Base-by-base conservation (phyloP, 192 early-diverging fungal species). In the Gorgonomyces haynaldii region DNA sequence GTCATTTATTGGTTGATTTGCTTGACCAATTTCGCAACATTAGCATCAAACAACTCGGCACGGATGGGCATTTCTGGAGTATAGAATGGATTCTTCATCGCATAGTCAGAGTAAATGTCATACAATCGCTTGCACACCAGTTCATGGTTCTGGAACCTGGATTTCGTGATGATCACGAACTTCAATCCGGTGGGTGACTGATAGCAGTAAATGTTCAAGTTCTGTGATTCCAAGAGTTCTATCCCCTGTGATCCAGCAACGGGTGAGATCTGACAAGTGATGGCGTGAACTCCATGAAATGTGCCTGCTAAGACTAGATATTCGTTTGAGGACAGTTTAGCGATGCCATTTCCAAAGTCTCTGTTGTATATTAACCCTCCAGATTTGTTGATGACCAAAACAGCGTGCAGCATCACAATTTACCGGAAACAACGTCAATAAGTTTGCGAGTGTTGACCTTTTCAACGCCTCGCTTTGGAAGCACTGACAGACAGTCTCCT, bases 81-180 rank as follows among this genome's bases (percentile, higher is more conserved):
- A 72, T 96, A 89, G 59, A 98, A 98, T 27, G 95, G 95, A 56
- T 93, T 98, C 72, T 98, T 98, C 82, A 98, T 91, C 19, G 85
- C 91, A 60, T 83, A 98, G 57, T 96, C 91, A 48, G 88, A 79
- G 61, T 96, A 96, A n/a, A 83, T 61, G 39, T 83, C 83, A 42
- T 96, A 95, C 19, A 89, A 69, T 20, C 68, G 67, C 34, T 72
- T 65, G 66, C 85, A 66, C 2, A 69, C 49, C 1, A 52, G 58
- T 49, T 94, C 76, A 34, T 78, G 73, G 57, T 77, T 82, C 16
- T 68, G 50, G 37, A 91, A 89, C 16, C 69, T 53, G 3, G 86
- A 81, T 52, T 89, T 89, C 0, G 91, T 85, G 21, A 89, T 72
- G 3, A 96, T 67, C n/a, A 98, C 65, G 61, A 98, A 90, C 60